These are phyloP conservation scores for Yamadazyma buinensis DNA, from an alignment of 1,139 yeast species.

Conservation along the genomic window DNA sequence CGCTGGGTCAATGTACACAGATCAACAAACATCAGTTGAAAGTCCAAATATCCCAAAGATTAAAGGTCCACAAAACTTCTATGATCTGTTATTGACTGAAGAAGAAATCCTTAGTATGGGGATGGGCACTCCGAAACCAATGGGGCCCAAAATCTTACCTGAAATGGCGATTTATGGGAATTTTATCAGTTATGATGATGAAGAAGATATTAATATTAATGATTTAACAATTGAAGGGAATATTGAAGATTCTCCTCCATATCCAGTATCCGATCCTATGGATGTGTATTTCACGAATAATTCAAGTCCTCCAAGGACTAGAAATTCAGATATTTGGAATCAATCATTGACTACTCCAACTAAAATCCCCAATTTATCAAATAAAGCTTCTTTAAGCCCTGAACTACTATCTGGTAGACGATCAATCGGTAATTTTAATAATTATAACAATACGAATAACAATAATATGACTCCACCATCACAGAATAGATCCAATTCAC, in stretches of 20 bases:
- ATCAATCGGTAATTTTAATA: no score
- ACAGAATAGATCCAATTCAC: conserved; percentile 2
- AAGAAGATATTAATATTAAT: background rate
- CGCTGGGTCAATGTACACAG: no score
- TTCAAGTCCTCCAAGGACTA: no score
- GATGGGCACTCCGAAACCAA: conserved; percentile 35
- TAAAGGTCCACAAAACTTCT: conserved; percentile 1
- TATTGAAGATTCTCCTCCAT: conserved; percentile 11
- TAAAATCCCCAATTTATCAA: conserved; percentile 15
- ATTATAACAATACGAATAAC: no score
- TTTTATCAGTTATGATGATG: conserved; percentile 1
- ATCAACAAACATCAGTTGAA: background rate
- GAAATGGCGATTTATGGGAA: conserved; percentile 21
- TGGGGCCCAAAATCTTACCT: conserved; percentile 41
- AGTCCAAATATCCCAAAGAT: background rate
- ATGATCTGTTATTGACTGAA: conserved; percentile 3
- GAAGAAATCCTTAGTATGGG: conserved; percentile 17
- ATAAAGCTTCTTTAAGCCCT: conserved; percentile 1
- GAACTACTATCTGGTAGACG: background rate
- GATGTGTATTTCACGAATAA: no score
- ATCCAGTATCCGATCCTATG: conserved; percentile 14
- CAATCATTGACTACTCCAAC: conserved; percentile 17
- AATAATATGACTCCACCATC: background rate
- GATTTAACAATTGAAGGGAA: no score
- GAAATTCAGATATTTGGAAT: conserved; percentile 13